A percentile compares a stretch with the other conserved stretches of the same genome.
Conservation (phyloP, 257 asterid genomes). For the Schizonepeta tenuifolia region DNA sequence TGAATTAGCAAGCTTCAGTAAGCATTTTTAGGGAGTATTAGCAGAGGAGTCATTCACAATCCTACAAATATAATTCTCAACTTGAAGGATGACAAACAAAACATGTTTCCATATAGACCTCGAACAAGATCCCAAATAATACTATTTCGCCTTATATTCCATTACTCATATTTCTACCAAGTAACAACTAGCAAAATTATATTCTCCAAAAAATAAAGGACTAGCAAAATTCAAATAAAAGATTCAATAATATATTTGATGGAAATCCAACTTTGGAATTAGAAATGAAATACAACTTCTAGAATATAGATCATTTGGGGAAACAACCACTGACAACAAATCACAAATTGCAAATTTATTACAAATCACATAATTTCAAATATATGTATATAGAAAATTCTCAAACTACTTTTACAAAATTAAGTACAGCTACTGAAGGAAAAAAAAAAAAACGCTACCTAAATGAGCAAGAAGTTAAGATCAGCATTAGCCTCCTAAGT, state of each 20-base stretch:
- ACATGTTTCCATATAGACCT: too few species aligned
- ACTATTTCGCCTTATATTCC: too few species aligned
- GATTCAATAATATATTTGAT: background rate
- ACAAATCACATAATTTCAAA: constrained; percentile 21
- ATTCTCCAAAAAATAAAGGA: background rate
- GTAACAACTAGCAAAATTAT: too few species aligned
- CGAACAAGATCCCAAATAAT: too few species aligned
- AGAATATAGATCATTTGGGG: background rate
- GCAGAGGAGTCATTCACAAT: too few species aligned
- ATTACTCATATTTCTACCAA: too few species aligned
- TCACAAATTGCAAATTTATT: constrained; percentile 27
- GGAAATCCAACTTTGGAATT: background rate
- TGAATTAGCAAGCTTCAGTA: too few species aligned
- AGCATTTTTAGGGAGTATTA: too few species aligned
- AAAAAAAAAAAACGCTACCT: constrained; percentile 22
- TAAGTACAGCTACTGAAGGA: constrained; percentile 27
- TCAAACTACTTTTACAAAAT: constrained; percentile 35
- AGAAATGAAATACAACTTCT: background rate
- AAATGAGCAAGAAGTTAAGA: constrained; percentile 24
- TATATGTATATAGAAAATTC: constrained; percentile 28
- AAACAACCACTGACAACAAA: background rate
- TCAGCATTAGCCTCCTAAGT: constrained; percentile 22
- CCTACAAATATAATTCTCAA: too few species aligned
- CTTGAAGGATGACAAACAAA: too few species aligned
- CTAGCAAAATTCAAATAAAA: background rate